phyloP scores from a whole-genome alignment of 768 basidiomycete species.

The Pulveroboletus sp. region DNA sequence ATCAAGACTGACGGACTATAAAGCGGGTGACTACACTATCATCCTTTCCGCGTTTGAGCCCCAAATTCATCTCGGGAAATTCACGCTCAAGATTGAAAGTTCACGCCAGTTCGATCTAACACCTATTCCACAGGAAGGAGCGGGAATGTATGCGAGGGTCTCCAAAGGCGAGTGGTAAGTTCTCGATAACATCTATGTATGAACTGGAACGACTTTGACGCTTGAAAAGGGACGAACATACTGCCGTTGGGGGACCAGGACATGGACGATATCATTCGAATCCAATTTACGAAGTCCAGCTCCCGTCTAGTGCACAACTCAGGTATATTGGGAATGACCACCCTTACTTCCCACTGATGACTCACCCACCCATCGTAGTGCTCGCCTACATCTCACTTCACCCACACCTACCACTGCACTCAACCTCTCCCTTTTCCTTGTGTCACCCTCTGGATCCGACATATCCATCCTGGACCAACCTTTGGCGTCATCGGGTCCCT shows the following conservation, averaged over 20 bases:
- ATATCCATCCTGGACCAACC: conserved; percentile 32
- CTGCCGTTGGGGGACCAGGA: conserved; percentile 67
- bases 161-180: conserved; percentile 72
- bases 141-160: conserved; percentile 78
- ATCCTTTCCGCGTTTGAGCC: conserved; percentile 86
- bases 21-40: conserved; percentile 70
- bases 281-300: conserved; percentile 60
- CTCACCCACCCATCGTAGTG: conserved; percentile 35
- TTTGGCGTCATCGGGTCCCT: conserved; percentile 72
- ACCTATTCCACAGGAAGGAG: conserved; percentile 78
- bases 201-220: background rate
- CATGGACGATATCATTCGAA: conserved; percentile 61
- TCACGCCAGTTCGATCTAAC: conserved; percentile 56
- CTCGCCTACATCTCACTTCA: conserved; percentile 61
- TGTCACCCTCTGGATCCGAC: conserved; percentile 12
- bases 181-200: background rate
- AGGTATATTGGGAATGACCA: conserved; percentile 39
- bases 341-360: conserved; percentile 24
- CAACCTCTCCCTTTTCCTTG: conserved; percentile 57
- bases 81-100: conserved; percentile 60
- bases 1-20: background rate
- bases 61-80: conserved; percentile 54
- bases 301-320: conserved; percentile 49
- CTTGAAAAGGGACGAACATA: conserved; percentile 44
- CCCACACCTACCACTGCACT: conserved; percentile 42